Evolutionary conservation across 352 stramenopile species (phyloP).

Genomic region (Pythium graminicola): DNA sequence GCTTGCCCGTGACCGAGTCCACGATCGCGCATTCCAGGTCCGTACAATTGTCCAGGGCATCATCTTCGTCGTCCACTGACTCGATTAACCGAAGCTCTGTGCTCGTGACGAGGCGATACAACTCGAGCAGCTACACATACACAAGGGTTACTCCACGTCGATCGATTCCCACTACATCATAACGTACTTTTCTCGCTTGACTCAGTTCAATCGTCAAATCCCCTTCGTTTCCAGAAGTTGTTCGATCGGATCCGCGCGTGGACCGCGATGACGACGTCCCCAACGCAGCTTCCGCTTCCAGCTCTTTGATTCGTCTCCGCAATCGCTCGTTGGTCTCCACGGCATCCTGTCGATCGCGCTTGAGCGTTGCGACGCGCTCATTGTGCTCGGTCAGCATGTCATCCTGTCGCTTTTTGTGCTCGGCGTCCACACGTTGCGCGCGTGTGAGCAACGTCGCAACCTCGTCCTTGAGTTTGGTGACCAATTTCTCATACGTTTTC

Average conservation of each 20-base stretch:
- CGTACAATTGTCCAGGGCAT: constrained; percentile 40
- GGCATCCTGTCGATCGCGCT: constrained; percentile 19
- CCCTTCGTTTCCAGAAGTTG: constrained; percentile 8
- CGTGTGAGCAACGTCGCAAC: constrained; percentile 48
- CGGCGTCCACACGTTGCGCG: constrained; percentile 39
- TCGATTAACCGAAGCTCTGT: constrained; percentile 74
- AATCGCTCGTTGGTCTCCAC: constrained; percentile 12
- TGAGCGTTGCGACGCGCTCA: constrained; percentile 21
- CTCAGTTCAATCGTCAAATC: constrained; percentile 47
- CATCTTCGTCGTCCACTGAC: constrained; percentile 37
- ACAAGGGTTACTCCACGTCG: background rate
- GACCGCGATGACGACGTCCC: background rate
- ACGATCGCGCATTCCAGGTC: constrained; percentile 62
- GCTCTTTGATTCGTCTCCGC: constrained; percentile 19
- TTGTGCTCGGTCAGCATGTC: constrained; percentile 43
- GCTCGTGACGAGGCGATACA: constrained; percentile 73
- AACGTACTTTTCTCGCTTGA: constrained; percentile 63
- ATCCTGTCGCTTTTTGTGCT: constrained; percentile 41
- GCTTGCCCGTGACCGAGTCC: constrained; percentile 56
- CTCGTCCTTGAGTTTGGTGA: constrained; percentile 64
- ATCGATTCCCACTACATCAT: background rate
- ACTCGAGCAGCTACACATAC: constrained; percentile 47
- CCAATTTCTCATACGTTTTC: constrained; percentile 63
- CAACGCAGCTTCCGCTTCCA: constrained; percentile 5
- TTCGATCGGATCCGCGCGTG: background rate